Base-by-base conservation (phyloP, 83 land plant species). In the Diphasiastrum complanatum region DNA sequence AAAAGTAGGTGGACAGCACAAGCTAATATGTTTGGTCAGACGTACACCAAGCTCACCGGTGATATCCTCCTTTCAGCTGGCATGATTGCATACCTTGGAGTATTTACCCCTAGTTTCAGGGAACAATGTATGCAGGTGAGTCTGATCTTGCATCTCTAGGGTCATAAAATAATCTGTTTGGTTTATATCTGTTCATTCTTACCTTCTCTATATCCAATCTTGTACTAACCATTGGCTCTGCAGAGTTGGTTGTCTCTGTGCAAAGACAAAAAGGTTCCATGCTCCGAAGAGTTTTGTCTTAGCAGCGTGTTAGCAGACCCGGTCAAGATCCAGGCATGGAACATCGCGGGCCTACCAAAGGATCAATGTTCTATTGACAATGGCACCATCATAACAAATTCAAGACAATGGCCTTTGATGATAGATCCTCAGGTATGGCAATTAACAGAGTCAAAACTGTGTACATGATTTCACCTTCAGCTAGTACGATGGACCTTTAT, bases 391-490 rank as follows among this genome's bases (percentile, higher is more conserved):
- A 61, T 70, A 0, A 64, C 66, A 26, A 70, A 26, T 14, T 36
- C 67, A 11, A 67, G 73, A 19, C 37, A 68, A 16, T 70, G 73
- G 73, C 56, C 67, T 23, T 45, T 70, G 12, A 70, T 70, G 73
- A 70, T 70, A 35, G 73, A 70, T 51, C 73, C 73, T 50, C 73
- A 70, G 73, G 73, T 70, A 23, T n/a, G 26, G 8, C 16, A 22
- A 30, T 19, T 49, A 18, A n/a, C 19, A 16, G 19, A 50, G 12
- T 50, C 22, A 50, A 23, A 16, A 50, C 22, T 18, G 10, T n/a
- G n/a, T n/a, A n/a, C n/a, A n/a, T n/a, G n/a, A n/a, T n/a, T 1
- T 14, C 18, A 14, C 45, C 45, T 41, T 41, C 45, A 41, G 45
- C 18, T 41, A 41, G 45, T 41, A 14, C 14, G 45, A 41, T 0